These are phyloP conservation scores for Aspergillus brasiliensis DNA, from an alignment of 2,329 filamentous ascomycete species.

Conservation along the genomic window DNA sequence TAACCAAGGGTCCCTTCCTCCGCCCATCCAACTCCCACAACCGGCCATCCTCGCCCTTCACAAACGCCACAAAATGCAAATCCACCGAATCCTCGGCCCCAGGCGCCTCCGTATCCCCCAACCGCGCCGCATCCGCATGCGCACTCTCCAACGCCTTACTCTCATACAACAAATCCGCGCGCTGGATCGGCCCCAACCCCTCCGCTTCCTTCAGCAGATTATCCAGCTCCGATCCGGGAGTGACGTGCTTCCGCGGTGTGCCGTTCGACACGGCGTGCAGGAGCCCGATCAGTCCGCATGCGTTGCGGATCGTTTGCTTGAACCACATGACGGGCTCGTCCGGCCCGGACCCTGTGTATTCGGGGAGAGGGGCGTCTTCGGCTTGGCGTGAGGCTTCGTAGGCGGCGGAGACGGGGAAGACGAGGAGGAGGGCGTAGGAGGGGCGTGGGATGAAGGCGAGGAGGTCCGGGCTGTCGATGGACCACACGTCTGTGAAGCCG, in stretches of 20 bases:
- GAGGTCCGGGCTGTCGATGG: slow-evolving; percentile 80
- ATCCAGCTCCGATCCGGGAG: slow-evolving; percentile 49
- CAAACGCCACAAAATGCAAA: slow-evolving; percentile 94
- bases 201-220: slow-evolving; percentile 70
- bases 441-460: slow-evolving; percentile 87
- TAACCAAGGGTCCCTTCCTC: slow-evolving; percentile 71
- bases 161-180: slow-evolving; percentile 75
- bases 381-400: slow-evolving; percentile 76
- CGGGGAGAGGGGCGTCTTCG: slow-evolving; percentile 67
- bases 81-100: slow-evolving; percentile 80
- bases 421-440: slow-evolving; percentile 82
- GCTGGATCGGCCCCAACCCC: slow-evolving; percentile 64
- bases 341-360: slow-evolving; percentile 69
- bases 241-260: slow-evolving; percentile 63
- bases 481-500: slow-evolving; percentile 87
- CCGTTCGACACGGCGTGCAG: slow-evolving; percentile 83
- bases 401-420: slow-evolving; percentile 78
- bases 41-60: slow-evolving; percentile 70
- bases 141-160: slow-evolving; percentile 74
- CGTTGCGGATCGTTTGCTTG: slow-evolving; percentile 90
- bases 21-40: slow-evolving; percentile 82
- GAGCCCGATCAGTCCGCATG: slow-evolving; percentile 87
- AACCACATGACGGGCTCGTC: slow-evolving; percentile 86
- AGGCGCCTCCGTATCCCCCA: slow-evolving; percentile 78
- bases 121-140: slow-evolving; percentile 73